Evolutionary conservation across 352 stramenopile species (phyloP).

Genomic region (Globisporangium apiculatum): DNA sequence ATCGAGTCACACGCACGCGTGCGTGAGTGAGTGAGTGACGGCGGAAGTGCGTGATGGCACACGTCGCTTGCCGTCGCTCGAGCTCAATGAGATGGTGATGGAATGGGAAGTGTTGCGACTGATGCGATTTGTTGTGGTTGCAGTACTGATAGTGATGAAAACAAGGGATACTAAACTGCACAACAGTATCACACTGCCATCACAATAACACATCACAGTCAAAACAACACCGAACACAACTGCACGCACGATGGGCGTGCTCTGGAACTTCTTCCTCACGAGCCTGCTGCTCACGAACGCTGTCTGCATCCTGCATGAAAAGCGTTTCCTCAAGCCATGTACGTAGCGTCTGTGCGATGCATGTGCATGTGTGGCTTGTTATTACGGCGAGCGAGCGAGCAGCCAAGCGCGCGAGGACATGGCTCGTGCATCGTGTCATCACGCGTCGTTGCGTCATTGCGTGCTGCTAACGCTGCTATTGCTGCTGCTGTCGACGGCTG

Average conservation of each 20-base stretch:
- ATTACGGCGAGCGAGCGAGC: background rate
- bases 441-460: too few relatives aligned
- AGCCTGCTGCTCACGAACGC: slow-evolving; percentile 82
- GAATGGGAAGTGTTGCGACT: background rate
- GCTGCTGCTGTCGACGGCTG: background rate
- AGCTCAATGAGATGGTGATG: too few relatives aligned
- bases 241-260: slow-evolving; percentile 51
- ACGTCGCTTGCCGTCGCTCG: too few relatives aligned
- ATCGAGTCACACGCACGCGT: background rate
- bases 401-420: background rate
- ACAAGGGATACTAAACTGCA: background rate
- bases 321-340: slow-evolving; percentile 82
- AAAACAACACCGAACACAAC: background rate
- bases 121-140: background rate
- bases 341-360: slow-evolving; percentile 17
- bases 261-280: slow-evolving; percentile 87
- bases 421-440: background rate
- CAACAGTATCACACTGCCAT: background rate
- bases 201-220: background rate
- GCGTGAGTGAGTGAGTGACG: background rate
- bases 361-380: background rate
- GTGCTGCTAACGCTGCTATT: background rate
- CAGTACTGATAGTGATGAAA: background rate
- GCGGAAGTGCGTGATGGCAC: background rate
- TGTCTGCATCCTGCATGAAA: slow-evolving; percentile 84